Evolutionary conservation across 805 yeast genomes (phyloP).

Genomic region (Tetrapisispora arboricola): DNA sequence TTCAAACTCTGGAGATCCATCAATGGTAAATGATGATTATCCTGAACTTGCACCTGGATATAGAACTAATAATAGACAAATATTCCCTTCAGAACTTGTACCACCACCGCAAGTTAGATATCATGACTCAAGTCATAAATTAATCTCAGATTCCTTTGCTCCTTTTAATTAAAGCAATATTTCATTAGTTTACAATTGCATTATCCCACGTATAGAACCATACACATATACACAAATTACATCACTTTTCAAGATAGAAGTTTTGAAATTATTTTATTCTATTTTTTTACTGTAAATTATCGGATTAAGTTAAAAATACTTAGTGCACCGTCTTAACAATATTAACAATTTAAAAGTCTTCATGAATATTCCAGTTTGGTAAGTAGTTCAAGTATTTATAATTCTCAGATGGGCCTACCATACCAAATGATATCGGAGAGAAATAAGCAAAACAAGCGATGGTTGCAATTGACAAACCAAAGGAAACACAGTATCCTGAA

Average conservation of each 20-base stretch:
- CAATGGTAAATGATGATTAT: not conserved
- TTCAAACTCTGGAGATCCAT: too few relatives aligned
- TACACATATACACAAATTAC: not conserved
- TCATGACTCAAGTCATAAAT: conserved; percentile 2
- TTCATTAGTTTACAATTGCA: not conserved
- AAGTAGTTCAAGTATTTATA: conserved; percentile 41
- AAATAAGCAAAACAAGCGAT: conserved; percentile 49
- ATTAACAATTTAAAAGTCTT: conserved; percentile 4
- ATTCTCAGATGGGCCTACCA: conserved; percentile 39
- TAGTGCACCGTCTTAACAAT: not conserved
- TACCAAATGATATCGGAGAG: conserved; percentile 58
- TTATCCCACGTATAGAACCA: not conserved
- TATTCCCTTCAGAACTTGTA: not conserved
- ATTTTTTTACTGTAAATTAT: not conserved
- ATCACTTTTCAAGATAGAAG: not conserved
- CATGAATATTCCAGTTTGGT: conserved; percentile 36
- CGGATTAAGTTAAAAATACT: not conserved
- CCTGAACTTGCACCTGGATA: not conserved
- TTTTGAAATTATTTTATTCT: not conserved
- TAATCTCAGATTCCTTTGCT: not conserved
- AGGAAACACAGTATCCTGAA: conserved; percentile 34
- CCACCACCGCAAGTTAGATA: conserved; percentile 7
- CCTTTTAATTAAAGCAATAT: not conserved
- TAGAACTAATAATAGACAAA: not conserved
- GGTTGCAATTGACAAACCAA: conserved; percentile 33